These are phyloP conservation scores for Nicotiana obtusifolia DNA, from an alignment of 257 asterid species.

Conservation along the genomic window DNA sequence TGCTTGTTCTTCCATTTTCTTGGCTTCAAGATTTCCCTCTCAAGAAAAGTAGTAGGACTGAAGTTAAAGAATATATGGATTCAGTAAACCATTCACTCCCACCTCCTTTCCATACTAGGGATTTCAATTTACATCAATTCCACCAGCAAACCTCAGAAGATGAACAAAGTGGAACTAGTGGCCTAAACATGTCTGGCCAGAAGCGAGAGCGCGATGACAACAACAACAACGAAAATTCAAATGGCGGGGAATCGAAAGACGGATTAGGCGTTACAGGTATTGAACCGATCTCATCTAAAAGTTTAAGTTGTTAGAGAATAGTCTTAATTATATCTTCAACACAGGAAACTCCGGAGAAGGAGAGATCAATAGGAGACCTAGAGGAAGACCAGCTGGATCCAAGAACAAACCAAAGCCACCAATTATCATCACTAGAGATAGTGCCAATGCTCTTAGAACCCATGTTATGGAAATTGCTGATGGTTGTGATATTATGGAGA, in stretches of 20 bases:
- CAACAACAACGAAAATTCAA: not conserved
- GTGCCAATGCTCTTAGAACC: slow-evolving; percentile 84
- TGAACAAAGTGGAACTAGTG: slow-evolving; percentile 64
- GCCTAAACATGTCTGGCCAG: slow-evolving; percentile 37
- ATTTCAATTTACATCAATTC: slow-evolving; percentile 53
- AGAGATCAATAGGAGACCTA: slow-evolving; percentile 47
- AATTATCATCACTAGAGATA: slow-evolving; percentile 80
- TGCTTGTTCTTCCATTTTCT: slow-evolving; percentile 21
- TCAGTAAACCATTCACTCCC: slow-evolving; percentile 39
- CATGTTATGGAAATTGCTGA: slow-evolving; percentile 92
- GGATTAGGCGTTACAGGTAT: slow-evolving; percentile 15
- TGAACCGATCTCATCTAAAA: not conserved
- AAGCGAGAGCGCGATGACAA: slow-evolving; percentile 48
- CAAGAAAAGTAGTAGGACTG: not conserved
- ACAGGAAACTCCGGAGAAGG: slow-evolving; percentile 28
- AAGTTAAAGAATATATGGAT: slow-evolving; percentile 18
- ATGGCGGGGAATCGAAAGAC: slow-evolving; percentile 6
- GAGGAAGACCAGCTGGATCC: slow-evolving; percentile 92
- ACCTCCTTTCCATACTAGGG: slow-evolving; percentile 79
- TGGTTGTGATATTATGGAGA: slow-evolving; percentile 74
- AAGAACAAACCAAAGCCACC: slow-evolving; percentile 89
- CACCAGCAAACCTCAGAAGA: slow-evolving; percentile 43
- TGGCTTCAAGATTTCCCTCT: slow-evolving; percentile 8
- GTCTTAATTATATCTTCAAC: slow-evolving; percentile 3
- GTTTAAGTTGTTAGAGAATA: not conserved